These are phyloP conservation scores for Ogataea glucozyma DNA, from an alignment of 805 yeast genomes.

Conservation along the genomic window DNA sequence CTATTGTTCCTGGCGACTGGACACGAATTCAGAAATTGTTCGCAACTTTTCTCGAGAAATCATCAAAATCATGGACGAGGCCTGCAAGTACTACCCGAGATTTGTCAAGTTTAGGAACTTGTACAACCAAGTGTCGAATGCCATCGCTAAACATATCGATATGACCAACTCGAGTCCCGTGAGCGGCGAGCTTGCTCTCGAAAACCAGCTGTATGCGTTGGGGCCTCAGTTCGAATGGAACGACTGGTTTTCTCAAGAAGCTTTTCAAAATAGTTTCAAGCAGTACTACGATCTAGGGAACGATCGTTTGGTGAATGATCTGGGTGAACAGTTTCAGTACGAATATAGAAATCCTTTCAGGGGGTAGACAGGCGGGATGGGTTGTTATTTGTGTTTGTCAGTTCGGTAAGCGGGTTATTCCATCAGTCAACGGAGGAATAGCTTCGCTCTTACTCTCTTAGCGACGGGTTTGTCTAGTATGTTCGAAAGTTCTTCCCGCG, in stretches of 20 bases:
- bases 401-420: too few relatives aligned
- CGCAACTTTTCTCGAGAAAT: conserved; percentile 18
- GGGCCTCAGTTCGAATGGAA: conserved; percentile 24
- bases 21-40: conserved; percentile 17
- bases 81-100: conserved; percentile 17
- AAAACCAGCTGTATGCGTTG: conserved; percentile 2
- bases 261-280: conserved; percentile 26
- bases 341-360: conserved; percentile 4
- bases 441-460: too few relatives aligned
- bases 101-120: conserved; percentile 22
- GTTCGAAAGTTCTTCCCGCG: too few relatives aligned
- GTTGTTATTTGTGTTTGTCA: background rate
- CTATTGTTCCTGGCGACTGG: conserved; percentile 30
- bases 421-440: too few relatives aligned
- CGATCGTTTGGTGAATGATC: conserved; percentile 16
- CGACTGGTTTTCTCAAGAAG: conserved; percentile 29
- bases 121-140: conserved; percentile 21
- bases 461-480: too few relatives aligned
- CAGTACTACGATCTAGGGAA: conserved; percentile 23
- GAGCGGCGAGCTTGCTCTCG: conserved; percentile 2
- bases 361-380: background rate
- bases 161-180: conserved; percentile 3
- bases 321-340: conserved; percentile 15
- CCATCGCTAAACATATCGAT: conserved; percentile 22
- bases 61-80: conserved; percentile 20